These are phyloP conservation scores for Arabidopsis lyrata DNA, from an alignment of 441 rosid species.

Conservation along the genomic window DNA sequence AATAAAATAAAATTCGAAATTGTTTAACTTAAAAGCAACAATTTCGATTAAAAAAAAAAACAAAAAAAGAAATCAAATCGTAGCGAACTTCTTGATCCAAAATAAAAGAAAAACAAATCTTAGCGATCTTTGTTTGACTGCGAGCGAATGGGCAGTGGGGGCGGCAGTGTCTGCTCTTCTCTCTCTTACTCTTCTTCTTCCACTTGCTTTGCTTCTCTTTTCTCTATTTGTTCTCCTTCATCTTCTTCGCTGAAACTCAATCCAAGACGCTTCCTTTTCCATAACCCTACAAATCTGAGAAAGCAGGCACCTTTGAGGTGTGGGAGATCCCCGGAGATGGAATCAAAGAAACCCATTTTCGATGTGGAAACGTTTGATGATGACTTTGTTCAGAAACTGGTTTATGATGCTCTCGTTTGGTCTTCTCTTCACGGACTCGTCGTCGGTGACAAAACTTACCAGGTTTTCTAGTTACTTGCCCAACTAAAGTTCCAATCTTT, in stretches of 20 bases:
- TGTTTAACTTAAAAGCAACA: no score
- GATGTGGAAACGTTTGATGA: slow-evolving; percentile 64
- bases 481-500: slow-evolving; percentile 18
- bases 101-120: background rate
- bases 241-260: slow-evolving; percentile 38
- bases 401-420: slow-evolving; percentile 96
- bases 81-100: no score
- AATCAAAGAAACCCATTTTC: slow-evolving; percentile 49
- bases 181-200: slow-evolving; percentile 39
- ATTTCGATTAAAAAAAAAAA: no score
- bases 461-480: slow-evolving; percentile 55
- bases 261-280: slow-evolving; percentile 42
- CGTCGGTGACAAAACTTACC: slow-evolving; percentile 76
- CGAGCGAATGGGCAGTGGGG: slow-evolving; percentile 61
- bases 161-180: slow-evolving; percentile 54
- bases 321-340: slow-evolving; percentile 58
- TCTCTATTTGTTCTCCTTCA: slow-evolving; percentile 18
- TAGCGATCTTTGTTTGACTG: slow-evolving; percentile 35
- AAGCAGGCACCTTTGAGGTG: slow-evolving; percentile 50
- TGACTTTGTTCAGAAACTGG: slow-evolving; percentile 72
- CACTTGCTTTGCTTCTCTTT: slow-evolving; percentile 29
- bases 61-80: no score
- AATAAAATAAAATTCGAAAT: no score
- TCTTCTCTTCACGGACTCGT: slow-evolving; percentile 94
- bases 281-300: slow-evolving; percentile 22